These are phyloP conservation scores for Teunomyces pallodes DNA, from an alignment of 805 yeast genomes.

Conservation along the genomic window DNA sequence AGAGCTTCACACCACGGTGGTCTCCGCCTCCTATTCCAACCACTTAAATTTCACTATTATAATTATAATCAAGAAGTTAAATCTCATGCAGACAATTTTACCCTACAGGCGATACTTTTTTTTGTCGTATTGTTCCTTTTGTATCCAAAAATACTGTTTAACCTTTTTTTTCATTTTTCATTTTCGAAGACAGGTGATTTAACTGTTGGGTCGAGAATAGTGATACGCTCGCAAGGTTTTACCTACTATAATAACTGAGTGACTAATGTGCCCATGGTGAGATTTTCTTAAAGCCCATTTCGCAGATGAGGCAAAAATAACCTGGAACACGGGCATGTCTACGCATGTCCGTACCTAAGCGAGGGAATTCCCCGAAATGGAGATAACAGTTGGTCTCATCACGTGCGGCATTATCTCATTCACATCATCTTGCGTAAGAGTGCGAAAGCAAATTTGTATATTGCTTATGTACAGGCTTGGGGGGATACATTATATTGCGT, in stretches of 20 bases:
- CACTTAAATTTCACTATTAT: background rate
- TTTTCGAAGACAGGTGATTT: background rate
- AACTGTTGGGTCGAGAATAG: background rate
- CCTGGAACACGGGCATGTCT: background rate
- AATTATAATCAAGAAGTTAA: conserved; percentile 1
- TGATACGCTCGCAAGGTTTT: background rate
- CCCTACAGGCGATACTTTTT: background rate
- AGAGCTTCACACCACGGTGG: background rate
- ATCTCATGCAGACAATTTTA: conserved; percentile 3
- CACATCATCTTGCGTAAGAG: background rate
- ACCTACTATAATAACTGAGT: background rate
- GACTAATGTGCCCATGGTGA: background rate
- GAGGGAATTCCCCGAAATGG: background rate
- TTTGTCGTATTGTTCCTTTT: background rate
- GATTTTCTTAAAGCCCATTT: background rate
- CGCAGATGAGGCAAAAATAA: background rate
- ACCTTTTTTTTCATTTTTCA: background rate
- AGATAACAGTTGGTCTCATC: conserved; percentile 1
- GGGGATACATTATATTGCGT: background rate
- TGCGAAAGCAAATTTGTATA: background rate
- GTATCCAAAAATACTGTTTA: background rate
- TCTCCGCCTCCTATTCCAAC: background rate
- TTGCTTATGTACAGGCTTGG: background rate
- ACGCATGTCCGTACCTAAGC: background rate
- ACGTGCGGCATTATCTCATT: background rate